Base-by-base conservation (phyloP, 345 rosid species). In the Linum trigynum region DNA sequence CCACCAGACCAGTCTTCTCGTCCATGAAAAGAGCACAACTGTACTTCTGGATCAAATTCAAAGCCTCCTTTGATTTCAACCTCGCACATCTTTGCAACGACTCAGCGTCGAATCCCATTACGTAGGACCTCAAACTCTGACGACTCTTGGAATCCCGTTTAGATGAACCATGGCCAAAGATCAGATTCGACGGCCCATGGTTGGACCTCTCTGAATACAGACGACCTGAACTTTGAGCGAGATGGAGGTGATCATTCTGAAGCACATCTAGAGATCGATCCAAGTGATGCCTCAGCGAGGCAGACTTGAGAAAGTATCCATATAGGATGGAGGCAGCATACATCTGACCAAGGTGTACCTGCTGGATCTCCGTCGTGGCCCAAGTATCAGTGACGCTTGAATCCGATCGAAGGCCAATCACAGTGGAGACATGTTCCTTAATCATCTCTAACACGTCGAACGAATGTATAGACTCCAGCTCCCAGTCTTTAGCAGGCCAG, bases 401-500 rank as follows among this genome's bases (percentile, higher is more conserved):
- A 73, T 94, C 77, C 39, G 76, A 76, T 65, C 86, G 82, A 81
- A 88, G 71, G 64, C 99, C 97, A 61, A 83, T 85, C 57, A 86
- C 88, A 42, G 86, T 71, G 38, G 79, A 69, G 3, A 94, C 85
- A 42, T 90, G 96, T 71, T 88, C 95, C 67, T 76, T 84, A 66
- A 94, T 75, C 84, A 90, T 80, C 70, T 88, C 81, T 63, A 94
- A 75, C n/a, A 76, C 67, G 66, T 94, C 97, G 10, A 77, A 62
- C 78, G 76, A 69, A 63, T 90, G 80, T 55, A 94, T 84, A 3
- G 99, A 94, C 71, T 94, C 97, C 10, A 94, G 70, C 69, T 88
- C 96, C 95, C 96, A 94, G 82, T 86, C 89, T 79, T 86, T 94
- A 3, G 95, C 51, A 38, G 95, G 99, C 84, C 82, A 83, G 68